Evolutionary conservation across 2,329 filamentous ascomycete species (phyloP), one percentile per base, ranked within the genome.

Genomic region (Orbilia brochopaga): DNA sequence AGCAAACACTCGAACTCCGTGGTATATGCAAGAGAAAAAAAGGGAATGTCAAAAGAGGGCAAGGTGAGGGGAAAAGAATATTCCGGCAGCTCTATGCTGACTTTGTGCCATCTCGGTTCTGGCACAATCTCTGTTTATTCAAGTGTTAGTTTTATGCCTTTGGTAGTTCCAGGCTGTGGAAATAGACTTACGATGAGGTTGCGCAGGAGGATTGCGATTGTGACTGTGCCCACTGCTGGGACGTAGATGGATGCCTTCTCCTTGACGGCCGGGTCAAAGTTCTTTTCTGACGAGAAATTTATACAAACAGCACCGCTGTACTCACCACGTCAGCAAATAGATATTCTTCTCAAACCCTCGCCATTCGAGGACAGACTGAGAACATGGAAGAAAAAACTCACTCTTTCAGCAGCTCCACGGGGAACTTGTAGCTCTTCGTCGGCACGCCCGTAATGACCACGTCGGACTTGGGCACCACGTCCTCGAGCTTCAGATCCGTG

Each of bases 221-320:
- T 99, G 53, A 97, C 93, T 83, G 97, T 99, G 76, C 94, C 94
- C 75, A 97, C 95, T 0, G 93, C 94, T 1, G 94, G 94, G 17
- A 97, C 92, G 77, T 97, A 99, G 77, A 99, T 96, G 3, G 91
- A 92, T 1, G 94, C 94, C 82, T 92, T 96, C 79, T 97, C 90
- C 82, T 96, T 97, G 75, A 97, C 87, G 53, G 90, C 90, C 0
- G 89, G 87, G 73, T 88, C 88, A 80, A 97, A 97, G 81, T 99
- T 97, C 83, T 92, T 91, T 80, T 90, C 91, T 57, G 91, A 96
- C 6, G 92, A 95, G 80, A 99, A 97, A 81, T 99, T 99, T 82
- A 99, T 92, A 83, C 94, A 99, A n/a, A 96, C 91, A 30, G 91
- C 92, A 53, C 94, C 94, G 64, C 75, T 76, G 53, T 0, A 23